Evolutionary conservation across 1,139 yeast species (phyloP).

Genomic region (Trichomonascaceae sp.): DNA sequence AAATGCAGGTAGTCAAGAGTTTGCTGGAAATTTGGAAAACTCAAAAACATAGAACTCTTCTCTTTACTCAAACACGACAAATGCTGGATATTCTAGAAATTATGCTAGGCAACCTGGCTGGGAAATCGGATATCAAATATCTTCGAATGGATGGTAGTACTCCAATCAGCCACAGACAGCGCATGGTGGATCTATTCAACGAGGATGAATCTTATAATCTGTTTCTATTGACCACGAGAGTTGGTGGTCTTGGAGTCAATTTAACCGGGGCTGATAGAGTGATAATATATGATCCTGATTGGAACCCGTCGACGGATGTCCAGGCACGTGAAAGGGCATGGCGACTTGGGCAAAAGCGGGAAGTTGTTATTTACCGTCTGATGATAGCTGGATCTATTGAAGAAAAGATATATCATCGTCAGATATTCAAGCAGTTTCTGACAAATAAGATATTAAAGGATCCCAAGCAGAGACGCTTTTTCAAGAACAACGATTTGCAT

Average conservation of each 20-base stretch:
- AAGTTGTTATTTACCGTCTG: conserved; percentile 84
- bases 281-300: conserved; percentile 92
- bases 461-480: conserved; percentile 89
- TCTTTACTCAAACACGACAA: conserved; percentile 89
- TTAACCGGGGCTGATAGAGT: conserved; percentile 94
- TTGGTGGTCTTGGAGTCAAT: conserved; percentile 93
- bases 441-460: conserved; percentile 92
- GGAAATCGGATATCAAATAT: conserved; percentile 39
- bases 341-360: conserved; percentile 92
- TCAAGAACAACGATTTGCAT: conserved; percentile 85
- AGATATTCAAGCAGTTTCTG: conserved; percentile 88
- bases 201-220: conserved; percentile 50
- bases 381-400: conserved; percentile 96
- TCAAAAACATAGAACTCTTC: conserved; percentile 70
- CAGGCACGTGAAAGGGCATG: conserved; percentile 97
- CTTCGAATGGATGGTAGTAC: conserved; percentile 95
- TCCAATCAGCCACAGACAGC: conserved; percentile 67
- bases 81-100: conserved; percentile 83
- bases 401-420: conserved; percentile 93
- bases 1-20: conserved; percentile 81
- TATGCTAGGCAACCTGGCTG: conserved; percentile 42
- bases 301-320: conserved; percentile 97
- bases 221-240: conserved; percentile 83
- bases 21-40: conserved; percentile 68
- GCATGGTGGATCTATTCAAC: conserved; percentile 75